Evolutionary conservation across 1,284 basidiomycete genomes (phyloP).

Genomic region (Melampsora americana): DNA sequence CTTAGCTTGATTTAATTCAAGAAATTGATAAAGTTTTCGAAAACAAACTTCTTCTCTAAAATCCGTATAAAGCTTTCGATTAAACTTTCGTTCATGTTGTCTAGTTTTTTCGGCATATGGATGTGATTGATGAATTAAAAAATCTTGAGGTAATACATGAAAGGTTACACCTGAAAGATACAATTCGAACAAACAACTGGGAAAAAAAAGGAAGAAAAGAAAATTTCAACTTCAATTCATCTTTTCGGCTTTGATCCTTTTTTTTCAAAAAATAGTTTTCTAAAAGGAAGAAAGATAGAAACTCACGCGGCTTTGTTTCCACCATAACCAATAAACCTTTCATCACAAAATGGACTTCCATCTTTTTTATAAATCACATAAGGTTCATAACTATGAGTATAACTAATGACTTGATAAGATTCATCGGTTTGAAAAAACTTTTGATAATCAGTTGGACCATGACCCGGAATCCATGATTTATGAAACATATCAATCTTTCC

Average conservation of each 20-base stretch:
- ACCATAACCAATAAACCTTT: slow-evolving; percentile 81
- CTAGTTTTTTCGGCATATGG: slow-evolving; percentile 70
- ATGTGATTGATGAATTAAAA: slow-evolving; percentile 78
- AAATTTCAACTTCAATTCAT: no score
- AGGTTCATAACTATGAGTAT: slow-evolving; percentile 77
- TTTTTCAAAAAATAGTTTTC: background rate
- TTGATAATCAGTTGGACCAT: slow-evolving; percentile 72
- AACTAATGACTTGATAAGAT: slow-evolving; percentile 68
- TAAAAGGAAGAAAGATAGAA: background rate
- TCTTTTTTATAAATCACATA: slow-evolving; percentile 75
- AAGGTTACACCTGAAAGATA: slow-evolving; percentile 68
- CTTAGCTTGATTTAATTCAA: slow-evolving; percentile 41
- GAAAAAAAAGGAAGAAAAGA: no score
- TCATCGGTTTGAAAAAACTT: slow-evolving; percentile 67
- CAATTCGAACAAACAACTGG: slow-evolving; percentile 64
- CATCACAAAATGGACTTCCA: slow-evolving; percentile 76
- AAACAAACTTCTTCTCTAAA: slow-evolving; percentile 54
- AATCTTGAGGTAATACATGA: slow-evolving; percentile 77
- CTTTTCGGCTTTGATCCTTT: no score
- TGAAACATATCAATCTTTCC: slow-evolving; percentile 70
- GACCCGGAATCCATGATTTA: slow-evolving; percentile 69
- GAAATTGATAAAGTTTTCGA: slow-evolving; percentile 50
- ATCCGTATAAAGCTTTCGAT: slow-evolving; percentile 70
- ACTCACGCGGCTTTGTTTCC: slow-evolving; percentile 60
- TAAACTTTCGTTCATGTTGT: slow-evolving; percentile 68